Conservation (phyloP, 768 basidiomycete species). For the Tricholoma saponaceum region DNA sequence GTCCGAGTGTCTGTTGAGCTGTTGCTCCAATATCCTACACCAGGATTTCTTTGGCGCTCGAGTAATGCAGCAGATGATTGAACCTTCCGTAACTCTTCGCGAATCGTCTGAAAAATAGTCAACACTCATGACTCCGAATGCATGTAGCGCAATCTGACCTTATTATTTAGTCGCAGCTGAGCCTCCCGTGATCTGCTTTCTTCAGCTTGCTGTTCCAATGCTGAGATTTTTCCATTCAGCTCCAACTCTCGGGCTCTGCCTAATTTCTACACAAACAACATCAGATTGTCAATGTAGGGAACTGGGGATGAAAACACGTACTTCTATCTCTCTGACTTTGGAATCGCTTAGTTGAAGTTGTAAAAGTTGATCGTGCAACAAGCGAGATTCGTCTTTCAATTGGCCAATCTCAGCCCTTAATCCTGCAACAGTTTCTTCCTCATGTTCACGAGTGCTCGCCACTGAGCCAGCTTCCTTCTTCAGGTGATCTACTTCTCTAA, state of each 20-base stretch:
- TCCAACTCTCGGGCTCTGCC: slow-evolving; percentile 41
- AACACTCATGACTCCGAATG: background rate
- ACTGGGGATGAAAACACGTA: slow-evolving; percentile 25
- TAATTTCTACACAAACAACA: slow-evolving; percentile 23
- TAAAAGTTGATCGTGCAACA: slow-evolving; percentile 48
- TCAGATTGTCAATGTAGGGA: background rate
- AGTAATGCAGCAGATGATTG: slow-evolving; percentile 89
- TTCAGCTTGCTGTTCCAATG: slow-evolving; percentile 65
- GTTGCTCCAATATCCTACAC: slow-evolving; percentile 85
- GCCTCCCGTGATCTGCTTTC: slow-evolving; percentile 68
- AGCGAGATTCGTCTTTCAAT: slow-evolving; percentile 43
- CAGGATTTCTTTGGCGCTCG: slow-evolving; percentile 89
- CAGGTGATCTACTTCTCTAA: slow-evolving; percentile 72
- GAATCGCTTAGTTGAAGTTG: slow-evolving; percentile 51
- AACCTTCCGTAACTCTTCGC: slow-evolving; percentile 93
- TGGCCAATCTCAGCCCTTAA: slow-evolving; percentile 54
- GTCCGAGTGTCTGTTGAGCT: slow-evolving; percentile 39
- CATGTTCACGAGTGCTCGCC: slow-evolving; percentile 55
- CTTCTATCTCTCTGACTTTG: slow-evolving; percentile 58
- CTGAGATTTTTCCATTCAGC: slow-evolving; percentile 39
- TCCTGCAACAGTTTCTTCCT: slow-evolving; percentile 45
- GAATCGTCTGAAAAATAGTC: slow-evolving; percentile 54
- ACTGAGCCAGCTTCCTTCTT: slow-evolving; percentile 54
- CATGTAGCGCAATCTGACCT: slow-evolving; percentile 41
- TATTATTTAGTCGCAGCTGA: slow-evolving; percentile 72